A percentile compares a stretch with the other conserved stretches of the same genome.
Conservation (phyloP, 192 early-diverging fungal genomes). For the Rhizoclosmatium sp. region DNA sequence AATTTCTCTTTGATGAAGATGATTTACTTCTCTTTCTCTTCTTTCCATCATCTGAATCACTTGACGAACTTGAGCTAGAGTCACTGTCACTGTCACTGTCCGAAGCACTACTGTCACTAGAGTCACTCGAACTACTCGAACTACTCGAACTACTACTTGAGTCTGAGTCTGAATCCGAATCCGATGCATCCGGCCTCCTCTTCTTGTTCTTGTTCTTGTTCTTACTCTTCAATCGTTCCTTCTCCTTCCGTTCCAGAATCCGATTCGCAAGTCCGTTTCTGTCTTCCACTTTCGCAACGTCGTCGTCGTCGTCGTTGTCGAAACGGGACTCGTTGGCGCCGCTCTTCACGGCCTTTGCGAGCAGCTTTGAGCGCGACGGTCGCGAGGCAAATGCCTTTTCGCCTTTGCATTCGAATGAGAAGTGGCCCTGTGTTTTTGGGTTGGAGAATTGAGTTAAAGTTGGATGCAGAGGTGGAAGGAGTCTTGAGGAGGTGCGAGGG, state of each 20-base stretch:
- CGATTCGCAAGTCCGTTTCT: slow-evolving; percentile 16
- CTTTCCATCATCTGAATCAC: background rate
- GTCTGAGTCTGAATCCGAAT: slow-evolving; percentile 22
- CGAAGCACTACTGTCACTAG: background rate
- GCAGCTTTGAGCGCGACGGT: slow-evolving; percentile 10
- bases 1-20: background rate
- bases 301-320: background rate
- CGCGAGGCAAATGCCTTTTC: slow-evolving; percentile 8
- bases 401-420: slow-evolving; percentile 30
- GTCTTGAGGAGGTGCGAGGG: too few relatives aligned
- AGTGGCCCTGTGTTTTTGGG: slow-evolving; percentile 1
- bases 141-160: background rate
- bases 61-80: background rate
- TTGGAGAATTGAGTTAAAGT: too few relatives aligned
- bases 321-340: too few relatives aligned
- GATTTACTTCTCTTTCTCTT: background rate
- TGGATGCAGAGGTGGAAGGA: too few relatives aligned
- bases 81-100: slow-evolving; percentile 13
- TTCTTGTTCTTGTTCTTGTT: background rate
- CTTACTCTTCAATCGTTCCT: background rate
- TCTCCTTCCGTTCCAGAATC: slow-evolving; percentile 19
- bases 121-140: background rate
- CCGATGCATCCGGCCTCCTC: background rate
- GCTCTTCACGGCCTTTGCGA: background rate
- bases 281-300: background rate